Base-by-base conservation (phyloP, 2,329 filamentous ascomycete species). In the Cyphellophora europaea region DNA sequence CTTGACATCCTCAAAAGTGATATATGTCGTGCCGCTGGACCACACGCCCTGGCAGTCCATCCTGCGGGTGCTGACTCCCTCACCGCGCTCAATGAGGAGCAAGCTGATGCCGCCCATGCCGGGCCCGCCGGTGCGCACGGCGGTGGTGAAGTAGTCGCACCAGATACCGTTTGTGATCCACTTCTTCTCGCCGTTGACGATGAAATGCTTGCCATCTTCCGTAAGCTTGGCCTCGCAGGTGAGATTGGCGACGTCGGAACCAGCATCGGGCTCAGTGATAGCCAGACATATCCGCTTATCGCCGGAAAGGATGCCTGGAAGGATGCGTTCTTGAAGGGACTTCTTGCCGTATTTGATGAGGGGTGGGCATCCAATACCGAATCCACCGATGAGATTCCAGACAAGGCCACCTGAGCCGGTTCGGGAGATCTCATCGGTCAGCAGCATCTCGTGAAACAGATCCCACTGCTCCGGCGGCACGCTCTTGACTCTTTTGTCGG, bases 21-120 rank as follows among this genome's bases (percentile, higher is more conserved):
- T 80, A 63, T 96, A 98, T 19, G 91, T 95, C 11, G 91, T 96
- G 35, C 91, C 91, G 48, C 78, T 85, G 43, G 82, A 87, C 84
- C 88, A 94, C 19, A 96, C 88, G 62, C 91, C 91, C 65, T 95
- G 88, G 71, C 89, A 96, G 66, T 96, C 88, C 91, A 98, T 98
- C 56, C 82, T 80, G 37, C 91, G 77, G 17, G 91, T 98, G 54
- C 77, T 85, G 36, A 98, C 89, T 49, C 91, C 91, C 41, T 84
- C 85, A 33, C 72, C 71, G 49, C 89, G 81, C 72, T 96, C 89
- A 49, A 98, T 94, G 40, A 98, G 79, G 33, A 98, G 75, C 33
- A 96, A 73, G 18, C 79, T 85, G 43, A 98, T 72, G 41, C 91
- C 91, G 55, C 89, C 88, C 88, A 95, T 96, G 48, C 91, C 91